These are phyloP conservation scores for Pseudogymnoascus pannorum DNA, from an alignment of 2,329 filamentous ascomycete genomes.

Conservation along the genomic window DNA sequence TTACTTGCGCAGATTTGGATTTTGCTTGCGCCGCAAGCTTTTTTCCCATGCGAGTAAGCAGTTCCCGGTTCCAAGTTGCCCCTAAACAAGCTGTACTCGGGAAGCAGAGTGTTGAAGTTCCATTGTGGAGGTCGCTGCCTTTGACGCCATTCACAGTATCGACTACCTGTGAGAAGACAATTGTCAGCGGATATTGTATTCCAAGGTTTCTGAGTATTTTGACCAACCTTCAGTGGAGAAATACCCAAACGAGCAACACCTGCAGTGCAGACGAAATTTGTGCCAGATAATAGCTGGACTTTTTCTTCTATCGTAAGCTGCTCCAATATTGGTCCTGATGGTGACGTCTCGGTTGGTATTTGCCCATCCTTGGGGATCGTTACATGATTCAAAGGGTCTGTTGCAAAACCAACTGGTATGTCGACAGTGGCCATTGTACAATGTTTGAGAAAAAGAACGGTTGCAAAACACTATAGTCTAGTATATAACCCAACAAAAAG, in stretches of 20 bases:
- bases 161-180: not conserved
- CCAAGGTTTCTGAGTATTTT: not conserved
- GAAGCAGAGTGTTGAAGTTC: constrained; percentile 10
- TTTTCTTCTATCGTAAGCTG: constrained; percentile 29
- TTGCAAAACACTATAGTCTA: not conserved
- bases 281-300: constrained; percentile 25
- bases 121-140: constrained; percentile 9
- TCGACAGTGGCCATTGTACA: not conserved
- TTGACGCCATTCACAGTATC: constrained; percentile 15
- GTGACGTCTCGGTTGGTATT: not conserved
- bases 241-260: constrained; percentile 24
- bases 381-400: not conserved
- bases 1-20: constrained; percentile 19
- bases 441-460: not conserved
- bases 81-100: constrained; percentile 16
- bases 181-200: not conserved
- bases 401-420: not conserved
- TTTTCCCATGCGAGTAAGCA: constrained; percentile 23
- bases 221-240: constrained; percentile 24
- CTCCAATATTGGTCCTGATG: constrained; percentile 13
- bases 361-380: not conserved
- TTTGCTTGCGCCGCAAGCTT: constrained; percentile 24
- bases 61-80: constrained; percentile 24
- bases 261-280: constrained; percentile 24
- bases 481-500: not conserved